Conservation (phyloP, 495 filamentous ascomycete species). For the Lentithecium fluviatile region DNA sequence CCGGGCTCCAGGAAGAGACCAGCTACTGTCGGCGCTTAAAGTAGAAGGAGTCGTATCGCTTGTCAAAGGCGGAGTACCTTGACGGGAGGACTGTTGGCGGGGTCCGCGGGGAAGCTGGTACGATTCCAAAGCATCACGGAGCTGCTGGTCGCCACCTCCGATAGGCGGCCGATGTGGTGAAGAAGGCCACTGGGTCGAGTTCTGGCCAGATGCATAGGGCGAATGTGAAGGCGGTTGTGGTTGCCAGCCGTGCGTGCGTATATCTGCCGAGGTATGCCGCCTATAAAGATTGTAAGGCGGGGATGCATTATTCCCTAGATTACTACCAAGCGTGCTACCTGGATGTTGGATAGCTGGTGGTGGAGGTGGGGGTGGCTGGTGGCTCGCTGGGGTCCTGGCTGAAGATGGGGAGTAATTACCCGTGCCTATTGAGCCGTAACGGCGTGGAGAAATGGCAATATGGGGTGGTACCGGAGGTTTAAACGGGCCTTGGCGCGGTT, state of each 20-base stretch:
- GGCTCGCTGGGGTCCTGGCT: conserved; percentile 50
- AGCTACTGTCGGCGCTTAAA: conserved; percentile 56
- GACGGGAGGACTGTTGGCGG: conserved; percentile 61
- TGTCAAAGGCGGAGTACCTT: conserved; percentile 45
- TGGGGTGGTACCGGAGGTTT: conserved; percentile 78
- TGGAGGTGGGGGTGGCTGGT: conserved; percentile 66
- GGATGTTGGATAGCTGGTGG: conserved; percentile 66
- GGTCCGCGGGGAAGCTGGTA: conserved; percentile 70
- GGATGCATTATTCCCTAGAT: conserved; percentile 67
- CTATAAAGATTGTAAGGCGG: conserved; percentile 75
- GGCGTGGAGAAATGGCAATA: conserved; percentile 72
- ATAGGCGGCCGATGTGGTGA: conserved; percentile 70
- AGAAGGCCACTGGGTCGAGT: conserved; percentile 78
- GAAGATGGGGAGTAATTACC: conserved; percentile 58
- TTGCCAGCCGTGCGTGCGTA: conserved; percentile 86
- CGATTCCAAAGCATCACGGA: conserved; percentile 75
- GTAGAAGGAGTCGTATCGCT: conserved; percentile 43
- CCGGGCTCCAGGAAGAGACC: conserved; percentile 55
- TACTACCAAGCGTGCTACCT: conserved; percentile 13
- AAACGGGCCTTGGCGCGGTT: conserved; percentile 55
- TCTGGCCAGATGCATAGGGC: conserved; percentile 70
- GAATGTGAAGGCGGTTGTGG: conserved; percentile 53
- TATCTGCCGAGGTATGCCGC: conserved; percentile 94
- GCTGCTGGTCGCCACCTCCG: conserved; percentile 67
- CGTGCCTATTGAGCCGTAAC: conserved; percentile 82